Conservation (phyloP, 2,329 filamentous ascomycete genomes). For the Aspergillus nomiae region DNA sequence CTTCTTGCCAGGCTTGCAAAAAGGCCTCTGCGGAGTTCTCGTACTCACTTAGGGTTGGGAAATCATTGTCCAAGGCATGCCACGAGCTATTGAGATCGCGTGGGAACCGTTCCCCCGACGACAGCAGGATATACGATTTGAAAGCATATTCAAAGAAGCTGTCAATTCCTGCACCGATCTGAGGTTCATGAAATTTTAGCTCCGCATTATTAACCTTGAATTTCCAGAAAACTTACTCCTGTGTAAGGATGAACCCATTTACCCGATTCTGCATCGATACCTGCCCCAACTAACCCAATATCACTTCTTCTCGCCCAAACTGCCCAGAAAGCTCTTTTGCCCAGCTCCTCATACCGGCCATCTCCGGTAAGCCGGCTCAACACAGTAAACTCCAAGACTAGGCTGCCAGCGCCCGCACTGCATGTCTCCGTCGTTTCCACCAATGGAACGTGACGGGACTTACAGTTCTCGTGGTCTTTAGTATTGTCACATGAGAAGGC, state of each 20-base stretch:
- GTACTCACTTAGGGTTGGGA: conserved; percentile 63
- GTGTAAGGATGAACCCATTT: conserved; percentile 85
- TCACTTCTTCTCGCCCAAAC: conserved; percentile 88
- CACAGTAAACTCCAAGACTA: conserved; percentile 90
- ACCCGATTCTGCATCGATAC: conserved; percentile 88
- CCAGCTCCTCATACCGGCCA: conserved; percentile 80
- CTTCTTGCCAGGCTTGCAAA: conserved; percentile 78
- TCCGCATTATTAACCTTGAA: neutral
- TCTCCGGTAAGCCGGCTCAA: conserved; percentile 87
- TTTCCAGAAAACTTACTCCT: conserved; percentile 52
- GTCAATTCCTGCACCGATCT: conserved; percentile 92
- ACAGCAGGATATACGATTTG: conserved; percentile 89
- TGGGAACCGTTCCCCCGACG: conserved; percentile 60
- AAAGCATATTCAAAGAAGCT: conserved; percentile 98
- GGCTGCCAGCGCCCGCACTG: conserved; percentile 91
- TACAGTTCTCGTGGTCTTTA: conserved; percentile 48
- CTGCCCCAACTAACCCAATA: conserved; percentile 85
- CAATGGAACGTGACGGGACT: conserved; percentile 24
- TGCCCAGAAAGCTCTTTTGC: conserved; percentile 93
- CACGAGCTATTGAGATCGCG: conserved; percentile 44
- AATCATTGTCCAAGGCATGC: conserved; percentile 63
- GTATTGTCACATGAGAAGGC: conserved; percentile 47
- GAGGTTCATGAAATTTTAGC: conserved; percentile 11
- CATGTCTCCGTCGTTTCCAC: conserved; percentile 92
- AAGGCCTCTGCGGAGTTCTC: conserved; percentile 77